Evolutionary conservation across 352 stramenopile genomes (phyloP).

Genomic region (Thraustotheca clavata): DNA sequence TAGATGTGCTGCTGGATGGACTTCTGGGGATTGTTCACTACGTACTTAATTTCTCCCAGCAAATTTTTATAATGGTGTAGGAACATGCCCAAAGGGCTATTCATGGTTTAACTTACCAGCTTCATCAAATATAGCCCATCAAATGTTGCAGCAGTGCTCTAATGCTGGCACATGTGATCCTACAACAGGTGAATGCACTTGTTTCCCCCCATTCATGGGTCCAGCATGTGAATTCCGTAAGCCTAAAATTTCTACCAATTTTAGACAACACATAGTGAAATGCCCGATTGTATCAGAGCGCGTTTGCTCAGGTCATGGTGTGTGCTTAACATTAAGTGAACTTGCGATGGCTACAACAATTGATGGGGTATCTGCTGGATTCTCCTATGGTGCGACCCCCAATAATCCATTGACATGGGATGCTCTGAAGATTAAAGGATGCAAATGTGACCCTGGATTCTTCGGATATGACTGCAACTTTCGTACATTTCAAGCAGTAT

Average conservation of each 20-base stretch:
- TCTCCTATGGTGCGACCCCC: conserved; percentile 55
- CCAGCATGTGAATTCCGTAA: conserved; percentile 46
- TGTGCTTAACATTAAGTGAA: conserved; percentile 65
- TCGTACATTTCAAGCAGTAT: background rate
- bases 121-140: conserved; percentile 39
- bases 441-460: conserved; percentile 87
- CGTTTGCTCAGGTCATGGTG: conserved; percentile 58
- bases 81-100: conserved; percentile 44
- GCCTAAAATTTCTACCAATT: background rate
- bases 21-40: conserved; percentile 47
- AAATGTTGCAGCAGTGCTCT: conserved; percentile 45
- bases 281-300: conserved; percentile 50
- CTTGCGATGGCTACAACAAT: conserved; percentile 51
- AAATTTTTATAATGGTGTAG: conserved; percentile 22
- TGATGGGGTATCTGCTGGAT: conserved; percentile 37
- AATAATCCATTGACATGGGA: conserved; percentile 77
- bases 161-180: conserved; percentile 50
- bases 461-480: conserved; percentile 83
- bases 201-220: conserved; percentile 49
- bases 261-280: background rate
- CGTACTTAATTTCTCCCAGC: conserved; percentile 26
- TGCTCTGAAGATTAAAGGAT: conserved; percentile 64
- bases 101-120: conserved; percentile 53
- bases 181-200: conserved; percentile 45
- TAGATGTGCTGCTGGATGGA: conserved; percentile 53